Conservation (phyloP, 2,329 filamentous ascomycete species). For the Aspergillus sp. region DNA sequence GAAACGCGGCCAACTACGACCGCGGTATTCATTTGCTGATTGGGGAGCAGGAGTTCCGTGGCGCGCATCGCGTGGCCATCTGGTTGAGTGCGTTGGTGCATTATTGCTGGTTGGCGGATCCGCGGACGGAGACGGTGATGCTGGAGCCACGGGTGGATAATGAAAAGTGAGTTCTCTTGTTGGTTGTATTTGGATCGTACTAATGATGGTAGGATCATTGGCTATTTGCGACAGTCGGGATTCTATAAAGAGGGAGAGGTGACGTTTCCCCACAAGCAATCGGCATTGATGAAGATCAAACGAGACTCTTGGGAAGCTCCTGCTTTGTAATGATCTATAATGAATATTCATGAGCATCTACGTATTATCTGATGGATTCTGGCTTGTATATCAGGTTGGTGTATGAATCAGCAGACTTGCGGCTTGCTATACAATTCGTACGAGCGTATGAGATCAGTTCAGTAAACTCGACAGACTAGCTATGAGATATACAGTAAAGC, state of each 20-base stretch:
- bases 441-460: too few relatives aligned
- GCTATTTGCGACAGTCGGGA: conserved; percentile 68
- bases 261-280: conserved; percentile 86
- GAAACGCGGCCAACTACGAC: conserved; percentile 72
- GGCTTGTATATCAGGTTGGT: too few relatives aligned
- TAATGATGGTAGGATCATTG: conserved; percentile 56
- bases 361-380: too few relatives aligned
- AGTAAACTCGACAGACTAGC: too few relatives aligned
- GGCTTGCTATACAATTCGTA: too few relatives aligned
- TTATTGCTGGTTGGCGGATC: conserved; percentile 73
- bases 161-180: conserved; percentile 61
- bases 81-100: conserved; percentile 90
- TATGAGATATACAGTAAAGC: too few relatives aligned
- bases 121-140: conserved; percentile 76
- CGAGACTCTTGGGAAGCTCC: conserved; percentile 79
- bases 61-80: conserved; percentile 67
- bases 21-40: conserved; percentile 84
- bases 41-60: conserved; percentile 88
- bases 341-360: too few relatives aligned
- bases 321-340: conserved; percentile 43
- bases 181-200: background rate
- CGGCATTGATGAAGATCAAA: conserved; percentile 76
- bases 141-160: conserved; percentile 93
- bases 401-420: too few relatives aligned
- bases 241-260: conserved; percentile 87